Evolutionary conservation across 1,284 basidiomycete genomes (phyloP), one percentile per base, ranked within the genome.

Genomic region (Heliocybe sulcata): DNA sequence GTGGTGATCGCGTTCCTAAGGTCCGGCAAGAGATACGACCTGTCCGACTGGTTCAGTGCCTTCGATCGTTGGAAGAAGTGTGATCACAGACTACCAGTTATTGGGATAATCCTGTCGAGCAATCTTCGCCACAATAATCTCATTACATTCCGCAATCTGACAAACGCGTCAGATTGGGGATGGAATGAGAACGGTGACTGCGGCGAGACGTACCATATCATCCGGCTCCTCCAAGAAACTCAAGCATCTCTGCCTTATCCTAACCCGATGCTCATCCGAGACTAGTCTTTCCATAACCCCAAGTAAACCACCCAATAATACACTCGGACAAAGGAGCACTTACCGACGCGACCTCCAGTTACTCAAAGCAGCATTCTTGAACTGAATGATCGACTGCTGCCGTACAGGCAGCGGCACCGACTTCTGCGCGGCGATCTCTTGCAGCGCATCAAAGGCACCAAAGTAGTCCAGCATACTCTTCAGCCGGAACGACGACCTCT

Each of bases 341-440:
- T 60, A 88, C 90, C 82, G 88, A 69, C 83, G 72, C 26, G 84
- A 84, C 64, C 77, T 75, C 89, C 89, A 92, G 61, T 86, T 82
- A 52, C 69, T 69, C 3, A 82, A 63, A 4, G 81, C 84, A 1
- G 76, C 73, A 59, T 92, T 92, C 68, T 92, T 92, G 69, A 91
- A 87, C 63, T 91, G 89, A 55, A 92, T 89, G 59, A 90, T 89
- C 42, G 84, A 80, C 63, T 87, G 84, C 62, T 88, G 82, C 45
- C 89, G 81, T 49, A 90, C 76, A n/a, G 71, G 70, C 26, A 88
- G 65, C 16, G 86, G 81, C 16, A 84, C 66, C 1, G 74, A 68
- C 59, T 69, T 72, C 61, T 82, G 77, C 31, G 80, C 72, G 27
- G 88, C 85, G 65, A 92, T 89, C 60, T 83, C 78, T 60, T 87